Base-by-base conservation (phyloP, 306 rosid genomes). In the Crotalaria pallida region DNA sequence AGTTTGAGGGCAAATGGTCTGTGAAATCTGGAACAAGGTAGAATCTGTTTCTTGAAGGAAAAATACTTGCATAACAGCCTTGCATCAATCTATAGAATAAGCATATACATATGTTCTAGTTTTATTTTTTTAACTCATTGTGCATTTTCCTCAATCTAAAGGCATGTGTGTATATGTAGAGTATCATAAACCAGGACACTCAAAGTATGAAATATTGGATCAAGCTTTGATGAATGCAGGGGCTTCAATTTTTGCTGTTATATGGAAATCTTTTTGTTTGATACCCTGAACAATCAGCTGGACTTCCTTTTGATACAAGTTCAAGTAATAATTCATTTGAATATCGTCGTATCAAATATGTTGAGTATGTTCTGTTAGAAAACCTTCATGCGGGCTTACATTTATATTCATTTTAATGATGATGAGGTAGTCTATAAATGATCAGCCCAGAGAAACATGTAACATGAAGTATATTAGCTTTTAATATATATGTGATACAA, bases 1-100 rank as follows among this genome's bases (percentile, higher is more conserved):
- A 90, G 83, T 94, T 88, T 80, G 97, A 94, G 58, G 98, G 98
- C 43, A 90, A 90, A 86, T 94, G 98, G 98, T 85, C 85, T 10
- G 77, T 90, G 48, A 88, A 89, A 78, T 89, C 90, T 67, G 92
- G 92, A 71, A 81, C 77, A 57, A 84, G 97, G 98, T 88, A 73
- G 58, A 66, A 63, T 58, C 40, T 49, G 3, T 55, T 57, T 79
- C 72, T 78, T 36, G 43, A 73, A 65, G 48, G 56, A 56, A 61
- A 56, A 61, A 65, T 27, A 21, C 52, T 61, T 69, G 12, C 12
- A 34, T 41, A 26, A 31, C 34, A 60, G 12, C 31, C 69, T 53
- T 51, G 66, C 64, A 50, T 72, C 49, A 61, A 36, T 2, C 31
- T 27, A 6, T 27, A 27, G 31, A 27, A 27, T 27, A 27, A 27